phyloP scores from a whole-genome alignment of 1,139 yeast species.

The Geotrichum candidum region DNA sequence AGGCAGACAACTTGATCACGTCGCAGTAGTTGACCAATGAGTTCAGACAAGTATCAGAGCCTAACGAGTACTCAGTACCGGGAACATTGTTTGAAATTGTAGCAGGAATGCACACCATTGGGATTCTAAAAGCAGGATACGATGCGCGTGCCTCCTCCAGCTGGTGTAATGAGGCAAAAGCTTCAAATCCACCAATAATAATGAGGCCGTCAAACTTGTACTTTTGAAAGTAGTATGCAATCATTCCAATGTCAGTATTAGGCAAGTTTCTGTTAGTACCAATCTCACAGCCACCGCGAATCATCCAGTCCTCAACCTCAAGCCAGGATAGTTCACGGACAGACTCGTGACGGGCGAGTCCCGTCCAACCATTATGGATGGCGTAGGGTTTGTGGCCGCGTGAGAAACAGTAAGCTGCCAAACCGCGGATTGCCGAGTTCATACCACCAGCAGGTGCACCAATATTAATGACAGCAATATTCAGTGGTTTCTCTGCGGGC shows the following conservation, averaged over 20 bases:
- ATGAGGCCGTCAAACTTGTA: conserved; percentile 78
- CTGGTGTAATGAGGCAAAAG: conserved; percentile 75
- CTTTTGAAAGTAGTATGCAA: conserved; percentile 86
- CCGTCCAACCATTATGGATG: conserved; percentile 88
- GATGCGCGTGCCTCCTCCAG: conserved; percentile 62
- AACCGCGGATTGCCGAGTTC: conserved; percentile 88
- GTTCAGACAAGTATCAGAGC: conserved; percentile 90
- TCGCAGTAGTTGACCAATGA: conserved; percentile 89
- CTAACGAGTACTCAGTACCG: conserved; percentile 91
- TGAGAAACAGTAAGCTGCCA: conserved; percentile 84
- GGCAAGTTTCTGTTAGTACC: conserved; percentile 93
- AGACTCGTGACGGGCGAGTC: conserved; percentile 74
- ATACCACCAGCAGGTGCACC: conserved; percentile 98
- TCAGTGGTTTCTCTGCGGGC: conserved; percentile 43
- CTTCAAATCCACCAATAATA: conserved; percentile 94
- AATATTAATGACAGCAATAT: conserved; percentile 76
- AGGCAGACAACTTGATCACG: conserved; percentile 88
- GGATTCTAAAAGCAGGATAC: conserved; percentile 88
- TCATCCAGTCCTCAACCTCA: conserved; percentile 85
- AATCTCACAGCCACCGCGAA: conserved; percentile 87
- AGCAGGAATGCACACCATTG: conserved; percentile 90
- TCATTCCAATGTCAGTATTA: conserved; percentile 71
- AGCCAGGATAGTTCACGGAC: conserved; percentile 74
- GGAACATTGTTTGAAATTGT: conserved; percentile 98
- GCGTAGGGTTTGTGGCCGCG: conserved; percentile 86